These are phyloP conservation scores for Rhypophila decipiens DNA, from an alignment of 495 filamentous ascomycete species.

Conservation along the genomic window DNA sequence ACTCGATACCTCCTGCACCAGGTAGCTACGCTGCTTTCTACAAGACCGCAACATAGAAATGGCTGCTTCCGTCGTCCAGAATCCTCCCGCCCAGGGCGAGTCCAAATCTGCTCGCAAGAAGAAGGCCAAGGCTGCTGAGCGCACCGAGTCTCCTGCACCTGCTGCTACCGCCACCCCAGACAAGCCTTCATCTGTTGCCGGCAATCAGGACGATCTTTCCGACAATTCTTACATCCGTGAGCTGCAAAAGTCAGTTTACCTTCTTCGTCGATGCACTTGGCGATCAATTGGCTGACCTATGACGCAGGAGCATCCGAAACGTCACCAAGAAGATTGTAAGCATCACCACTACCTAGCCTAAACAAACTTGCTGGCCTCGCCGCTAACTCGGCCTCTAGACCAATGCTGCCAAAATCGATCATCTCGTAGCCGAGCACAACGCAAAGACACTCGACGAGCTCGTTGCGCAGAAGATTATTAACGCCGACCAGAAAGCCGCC, in stretches of 20 bases:
- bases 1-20: conserved; percentile 3
- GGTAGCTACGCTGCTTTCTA: conserved; percentile 1
- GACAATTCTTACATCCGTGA: conserved; percentile 79
- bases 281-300: not conserved
- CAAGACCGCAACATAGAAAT: conserved; percentile 27
- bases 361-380: not conserved
- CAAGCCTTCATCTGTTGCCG: conserved; percentile 29
- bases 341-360: conserved; percentile 9
- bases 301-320: conserved; percentile 81
- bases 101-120: conserved; percentile 67
- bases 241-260: conserved; percentile 60
- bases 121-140: conserved; percentile 54
- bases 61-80: conserved; percentile 46
- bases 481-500: conserved; percentile 84
- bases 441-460: conserved; percentile 77
- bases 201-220: conserved; percentile 41
- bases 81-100: conserved; percentile 40
- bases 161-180: conserved; percentile 34
- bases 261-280: too few relatives aligned
- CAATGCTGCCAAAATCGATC: conserved; percentile 70
- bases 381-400: conserved; percentile 47
- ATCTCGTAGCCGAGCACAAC: conserved; percentile 69
- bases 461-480: conserved; percentile 76
- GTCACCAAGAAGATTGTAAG: conserved; percentile 82
- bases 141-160: conserved; percentile 42